These are phyloP conservation scores for Gossypium schwendimanii DNA, from an alignment of 441 rosid genomes.

Conservation along the genomic window DNA sequence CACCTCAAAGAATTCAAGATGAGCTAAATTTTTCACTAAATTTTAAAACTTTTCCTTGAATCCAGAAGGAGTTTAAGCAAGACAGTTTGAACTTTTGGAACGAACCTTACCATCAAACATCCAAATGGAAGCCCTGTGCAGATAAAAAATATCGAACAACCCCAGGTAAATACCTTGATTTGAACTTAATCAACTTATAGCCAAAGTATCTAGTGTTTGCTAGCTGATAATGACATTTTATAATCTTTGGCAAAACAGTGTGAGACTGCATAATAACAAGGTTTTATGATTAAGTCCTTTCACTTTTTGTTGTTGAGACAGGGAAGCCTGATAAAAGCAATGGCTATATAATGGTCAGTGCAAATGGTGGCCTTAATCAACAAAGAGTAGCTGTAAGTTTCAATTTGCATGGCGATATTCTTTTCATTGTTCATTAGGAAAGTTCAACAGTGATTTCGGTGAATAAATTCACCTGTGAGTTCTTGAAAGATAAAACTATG, in stretches of 20 bases:
- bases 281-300: slow-evolving; percentile 8
- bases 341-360: slow-evolving; percentile 76
- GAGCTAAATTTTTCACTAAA: neutral
- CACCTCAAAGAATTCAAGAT: neutral
- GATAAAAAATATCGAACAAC: slow-evolving; percentile 27
- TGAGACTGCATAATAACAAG: neutral
- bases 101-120: slow-evolving; percentile 45
- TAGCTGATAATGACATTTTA: neutral
- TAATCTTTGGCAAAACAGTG: neutral
- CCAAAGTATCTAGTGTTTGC: neutral
- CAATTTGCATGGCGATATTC: slow-evolving; percentile 3
- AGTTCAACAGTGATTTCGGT: neutral
- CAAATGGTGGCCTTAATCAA: slow-evolving; percentile 93
- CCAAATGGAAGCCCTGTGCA: slow-evolving; percentile 79
- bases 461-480: neutral
- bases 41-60: neutral
- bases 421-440: neutral
- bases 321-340: slow-evolving; percentile 40
- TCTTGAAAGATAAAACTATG: neutral
- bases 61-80: slow-evolving; percentile 50
- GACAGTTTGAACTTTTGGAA: slow-evolving; percentile 42
- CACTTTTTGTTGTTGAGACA: slow-evolving; percentile 24
- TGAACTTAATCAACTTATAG: neutral
- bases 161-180: slow-evolving; percentile 25
- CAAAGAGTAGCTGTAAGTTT: slow-evolving; percentile 87